phyloP scores from a whole-genome alignment of 139 green algal species.

The Closterium sp. region DNA sequence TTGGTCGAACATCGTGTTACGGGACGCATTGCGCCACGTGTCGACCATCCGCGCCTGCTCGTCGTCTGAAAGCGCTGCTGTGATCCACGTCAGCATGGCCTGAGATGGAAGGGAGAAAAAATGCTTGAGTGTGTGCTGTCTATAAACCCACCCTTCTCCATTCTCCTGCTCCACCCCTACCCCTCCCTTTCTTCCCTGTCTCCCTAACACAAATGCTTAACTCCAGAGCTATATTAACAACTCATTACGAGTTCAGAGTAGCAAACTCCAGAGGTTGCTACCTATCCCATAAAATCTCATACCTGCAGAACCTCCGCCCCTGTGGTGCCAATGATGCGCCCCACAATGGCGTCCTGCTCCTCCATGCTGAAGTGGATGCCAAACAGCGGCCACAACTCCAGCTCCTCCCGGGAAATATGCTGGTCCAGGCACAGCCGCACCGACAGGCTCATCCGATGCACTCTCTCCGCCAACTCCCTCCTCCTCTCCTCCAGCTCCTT shows the following conservation, averaged over 20 bases:
- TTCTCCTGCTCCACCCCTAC: background rate
- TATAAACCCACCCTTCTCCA: background rate
- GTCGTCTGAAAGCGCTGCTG: constrained; percentile 50
- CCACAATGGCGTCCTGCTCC: constrained; percentile 93
- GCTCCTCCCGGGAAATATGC: constrained; percentile 82
- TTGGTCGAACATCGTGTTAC: constrained; percentile 91
- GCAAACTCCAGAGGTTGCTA: no score
- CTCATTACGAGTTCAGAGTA: no score
- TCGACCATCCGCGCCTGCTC: constrained; percentile 56
- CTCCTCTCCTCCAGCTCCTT: constrained; percentile 16
- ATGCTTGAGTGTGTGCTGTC: background rate
- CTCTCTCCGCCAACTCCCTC: constrained; percentile 2
- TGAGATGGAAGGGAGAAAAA: constrained; percentile 24
- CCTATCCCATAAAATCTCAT: no score
- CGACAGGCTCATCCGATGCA: constrained; percentile 68
- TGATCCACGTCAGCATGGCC: constrained; percentile 92
- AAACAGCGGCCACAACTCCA: constrained; percentile 97
- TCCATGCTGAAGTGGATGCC: constrained; percentile 78
- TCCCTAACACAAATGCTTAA: no score
- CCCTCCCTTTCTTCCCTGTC: background rate
- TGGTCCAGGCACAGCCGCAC: constrained; percentile 78
- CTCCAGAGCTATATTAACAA: no score
- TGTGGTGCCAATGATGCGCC: constrained; percentile 67
- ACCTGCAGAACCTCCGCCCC: constrained; percentile 87
- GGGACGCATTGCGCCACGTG: constrained; percentile 58